A percentile compares a stretch with the other conserved stretches of the same genome.
phyloP scores from a whole-genome alignment of 768 basidiomycete genomes.

The Leccinum longicurvipes region DNA sequence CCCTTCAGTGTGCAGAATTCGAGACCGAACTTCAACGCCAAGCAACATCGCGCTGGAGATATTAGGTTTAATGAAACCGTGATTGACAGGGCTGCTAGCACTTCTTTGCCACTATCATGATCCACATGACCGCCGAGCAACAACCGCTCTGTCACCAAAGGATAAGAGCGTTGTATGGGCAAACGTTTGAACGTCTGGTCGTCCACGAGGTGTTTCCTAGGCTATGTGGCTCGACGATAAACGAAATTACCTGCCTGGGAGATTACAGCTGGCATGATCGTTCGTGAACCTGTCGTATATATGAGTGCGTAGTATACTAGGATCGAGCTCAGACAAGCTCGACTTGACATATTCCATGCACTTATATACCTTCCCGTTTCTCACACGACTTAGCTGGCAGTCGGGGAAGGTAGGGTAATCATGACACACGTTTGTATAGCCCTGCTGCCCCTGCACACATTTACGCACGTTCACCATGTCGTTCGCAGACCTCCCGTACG shows the following conservation, averaged over 20 bases:
- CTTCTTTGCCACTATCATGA: background rate
- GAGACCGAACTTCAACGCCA: background rate
- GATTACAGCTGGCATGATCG: background rate
- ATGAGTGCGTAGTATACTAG: background rate
- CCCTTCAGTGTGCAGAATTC: background rate
- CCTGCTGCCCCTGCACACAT: background rate
- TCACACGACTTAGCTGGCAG: background rate
- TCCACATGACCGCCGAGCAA: background rate
- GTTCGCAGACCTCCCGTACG: slow-evolving; percentile 20
- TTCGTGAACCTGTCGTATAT: background rate
- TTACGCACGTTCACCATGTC: slow-evolving; percentile 3
- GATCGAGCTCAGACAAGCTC: background rate
- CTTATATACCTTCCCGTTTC: background rate
- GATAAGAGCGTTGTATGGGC: background rate
- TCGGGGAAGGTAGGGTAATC: background rate
- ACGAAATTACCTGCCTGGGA: background rate
- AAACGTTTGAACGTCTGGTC: background rate
- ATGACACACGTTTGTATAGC: background rate
- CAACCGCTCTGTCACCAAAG: background rate
- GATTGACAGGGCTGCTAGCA: background rate
- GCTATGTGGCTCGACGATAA: background rate
- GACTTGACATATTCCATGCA: background rate
- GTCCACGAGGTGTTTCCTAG: background rate
- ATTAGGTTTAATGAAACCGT: background rate
- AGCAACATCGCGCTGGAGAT: background rate